Base-by-base conservation (phyloP, 805 yeast species). In the Pichia cephalocereana region DNA sequence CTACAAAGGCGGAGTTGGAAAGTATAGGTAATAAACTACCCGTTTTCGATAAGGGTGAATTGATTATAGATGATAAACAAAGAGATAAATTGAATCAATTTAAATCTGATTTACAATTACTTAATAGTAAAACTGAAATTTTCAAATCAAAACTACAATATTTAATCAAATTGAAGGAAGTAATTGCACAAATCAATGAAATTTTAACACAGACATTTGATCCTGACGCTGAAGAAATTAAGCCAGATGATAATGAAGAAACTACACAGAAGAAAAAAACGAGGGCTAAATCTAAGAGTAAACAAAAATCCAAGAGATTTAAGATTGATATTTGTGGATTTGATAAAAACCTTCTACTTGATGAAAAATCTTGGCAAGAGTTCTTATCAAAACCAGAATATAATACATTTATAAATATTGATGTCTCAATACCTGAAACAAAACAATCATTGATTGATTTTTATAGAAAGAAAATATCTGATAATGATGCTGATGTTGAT, bases 251-350 rank as follows among this genome's bases (percentile, higher is more conserved):
- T 49, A 15, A 42, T 8, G 51, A 42, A 40, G 52, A 46, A 15
- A 37, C 11, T 3, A 37, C 8, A 17, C 19, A 37, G 23, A 38
- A 8, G 31, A 47, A 46, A 23, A 43, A 45, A 18, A 9, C 19
- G 3, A 49, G 27, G 42, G 54, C 45, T 43, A 58, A 55, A 44
- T 31, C 53, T 8, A 58, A 54, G 32, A 55, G 55, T 43, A 46
- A 52, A 18, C 55, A 58, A 17, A 54, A 50, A 39, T n/a, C 46
- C 11, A 65, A 62, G 49, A 50, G 55, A 8, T 70, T 64, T 47
- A 75, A 69, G 48, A 49, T 70, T 27, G 83, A 79, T 39, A 62
- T 79, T 4, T 80, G 86, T 61, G 80, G 80, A 11, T 80, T 68
- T 57, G 77, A 77, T 48, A 28, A 49, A 7, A 40, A 48, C 15